Evolutionary conservation across 1,139 yeast genomes (phyloP).

Genomic region (Scheffersomyces insectosa): DNA sequence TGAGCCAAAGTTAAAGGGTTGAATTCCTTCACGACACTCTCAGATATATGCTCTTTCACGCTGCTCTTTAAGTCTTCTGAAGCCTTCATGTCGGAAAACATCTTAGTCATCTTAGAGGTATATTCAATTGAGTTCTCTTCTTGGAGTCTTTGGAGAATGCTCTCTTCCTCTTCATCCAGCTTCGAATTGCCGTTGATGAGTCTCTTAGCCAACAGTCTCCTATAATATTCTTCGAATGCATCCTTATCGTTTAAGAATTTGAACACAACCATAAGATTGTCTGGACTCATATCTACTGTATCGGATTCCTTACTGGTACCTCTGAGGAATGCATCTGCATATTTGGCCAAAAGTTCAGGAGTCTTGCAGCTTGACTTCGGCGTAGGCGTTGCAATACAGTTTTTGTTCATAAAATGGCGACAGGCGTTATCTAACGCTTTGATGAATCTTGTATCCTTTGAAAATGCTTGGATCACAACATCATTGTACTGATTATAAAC

Average conservation of each 20-base stretch:
- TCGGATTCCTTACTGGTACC: conserved; percentile 73
- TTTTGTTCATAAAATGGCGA: conserved; percentile 77
- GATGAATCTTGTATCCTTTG: conserved; percentile 74
- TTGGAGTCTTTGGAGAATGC: conserved; percentile 82
- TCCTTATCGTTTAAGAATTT: conserved; percentile 92
- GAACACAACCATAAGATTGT: conserved; percentile 84
- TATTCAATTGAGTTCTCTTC: conserved; percentile 91
- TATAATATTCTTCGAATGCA: conserved; percentile 90
- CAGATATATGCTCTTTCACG: conserved; percentile 55
- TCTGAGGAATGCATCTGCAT: conserved; percentile 81
- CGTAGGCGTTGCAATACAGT: conserved; percentile 73
- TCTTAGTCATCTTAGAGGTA: conserved; percentile 89
- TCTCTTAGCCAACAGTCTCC: conserved; percentile 86
- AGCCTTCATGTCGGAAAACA: conserved; percentile 93
- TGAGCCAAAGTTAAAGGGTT: conserved; percentile 81
- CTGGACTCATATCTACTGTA: conserved; percentile 70
- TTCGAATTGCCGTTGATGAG: conserved; percentile 83
- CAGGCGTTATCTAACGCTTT: conserved; percentile 91
- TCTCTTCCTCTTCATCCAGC: conserved; percentile 82
- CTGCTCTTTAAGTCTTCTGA: conserved; percentile 74
- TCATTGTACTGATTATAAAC: conserved; percentile 69
- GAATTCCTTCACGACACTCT: conserved; percentile 55
- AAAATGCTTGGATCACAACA: conserved; percentile 71
- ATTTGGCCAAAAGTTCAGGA: conserved; percentile 88
- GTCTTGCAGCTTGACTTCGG: conserved; percentile 58